phyloP scores from a whole-genome alignment of 805 yeast species.

The Starmerella gropengiesseri region DNA sequence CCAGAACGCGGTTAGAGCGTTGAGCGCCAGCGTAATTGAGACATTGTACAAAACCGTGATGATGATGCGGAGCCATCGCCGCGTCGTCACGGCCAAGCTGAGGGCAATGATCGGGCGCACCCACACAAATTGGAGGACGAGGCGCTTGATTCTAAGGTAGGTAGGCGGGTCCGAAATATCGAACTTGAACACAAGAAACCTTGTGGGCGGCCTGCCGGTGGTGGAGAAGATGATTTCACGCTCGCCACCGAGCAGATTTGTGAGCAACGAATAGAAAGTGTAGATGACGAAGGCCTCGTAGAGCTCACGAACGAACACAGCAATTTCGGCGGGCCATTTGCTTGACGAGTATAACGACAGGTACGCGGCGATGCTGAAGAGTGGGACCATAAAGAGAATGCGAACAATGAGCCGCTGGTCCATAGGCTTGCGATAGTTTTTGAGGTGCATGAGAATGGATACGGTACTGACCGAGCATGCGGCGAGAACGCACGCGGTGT shows the following conservation, averaged over 20 bases:
- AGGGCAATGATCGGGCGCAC: constrained; percentile 72
- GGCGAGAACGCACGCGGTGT: constrained; percentile 19
- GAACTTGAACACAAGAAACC: constrained; percentile 35
- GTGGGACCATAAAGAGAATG: constrained; percentile 69
- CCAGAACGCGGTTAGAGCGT: constrained; percentile 86
- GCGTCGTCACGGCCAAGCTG: constrained; percentile 1
- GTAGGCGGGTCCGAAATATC: constrained; percentile 82
- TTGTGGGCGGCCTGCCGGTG: constrained; percentile 56
- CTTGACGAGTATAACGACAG: constrained; percentile 37
- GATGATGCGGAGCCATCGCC: constrained; percentile 39
- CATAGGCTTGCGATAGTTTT: constrained; percentile 75
- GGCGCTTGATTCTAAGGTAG: constrained; percentile 66
- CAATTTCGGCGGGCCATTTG: constrained; percentile 4
- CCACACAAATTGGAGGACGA: constrained; percentile 91
- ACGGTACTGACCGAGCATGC: constrained; percentile 35
- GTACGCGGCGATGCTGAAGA: constrained; percentile 66
- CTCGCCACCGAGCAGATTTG: constrained; percentile 85
- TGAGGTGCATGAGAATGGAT: constrained; percentile 44
- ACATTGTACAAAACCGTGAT: constrained; percentile 60
- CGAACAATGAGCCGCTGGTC: constrained; percentile 79
- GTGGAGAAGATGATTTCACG: constrained; percentile 62
- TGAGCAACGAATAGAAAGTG: constrained; percentile 75
- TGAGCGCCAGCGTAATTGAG: constrained; percentile 71
- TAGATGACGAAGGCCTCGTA: constrained; percentile 95
- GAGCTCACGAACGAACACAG: constrained; percentile 55